phyloP scores from a whole-genome alignment of 441 rosid genomes.

The Syzygium malaccense region DNA sequence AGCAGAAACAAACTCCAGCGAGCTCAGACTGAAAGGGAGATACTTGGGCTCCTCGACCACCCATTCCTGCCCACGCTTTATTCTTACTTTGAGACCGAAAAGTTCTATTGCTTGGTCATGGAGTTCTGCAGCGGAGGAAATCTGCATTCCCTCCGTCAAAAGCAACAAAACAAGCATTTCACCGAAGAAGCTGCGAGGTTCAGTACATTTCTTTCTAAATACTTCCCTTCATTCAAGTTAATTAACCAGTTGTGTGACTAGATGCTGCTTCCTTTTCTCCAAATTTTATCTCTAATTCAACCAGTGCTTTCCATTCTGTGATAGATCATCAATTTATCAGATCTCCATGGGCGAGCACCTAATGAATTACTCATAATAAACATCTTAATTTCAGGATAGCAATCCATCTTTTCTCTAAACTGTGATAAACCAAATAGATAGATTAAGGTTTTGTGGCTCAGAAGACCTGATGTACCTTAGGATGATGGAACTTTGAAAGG shows the following conservation, averaged over 20 bases:
- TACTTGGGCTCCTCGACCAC: conserved; percentile 83
- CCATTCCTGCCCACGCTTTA: conserved; percentile 81
- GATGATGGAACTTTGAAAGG: background rate
- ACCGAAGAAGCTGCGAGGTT: conserved; percentile 83
- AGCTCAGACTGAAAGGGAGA: conserved; percentile 87
- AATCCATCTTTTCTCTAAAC: background rate
- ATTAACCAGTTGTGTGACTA: background rate
- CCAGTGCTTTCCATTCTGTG: background rate
- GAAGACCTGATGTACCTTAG: background rate
- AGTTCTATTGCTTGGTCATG: conserved; percentile 77
- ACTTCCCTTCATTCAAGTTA: background rate
- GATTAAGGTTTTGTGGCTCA: background rate
- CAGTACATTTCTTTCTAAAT: background rate
- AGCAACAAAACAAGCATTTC: conserved; percentile 65
- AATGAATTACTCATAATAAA: background rate
- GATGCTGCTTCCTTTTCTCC: background rate
- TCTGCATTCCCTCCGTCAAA: conserved; percentile 85
- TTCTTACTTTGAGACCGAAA: conserved; percentile 77
- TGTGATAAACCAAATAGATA: background rate
- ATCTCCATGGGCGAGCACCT: background rate
- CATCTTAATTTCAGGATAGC: background rate
- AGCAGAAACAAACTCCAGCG: conserved; percentile 76
- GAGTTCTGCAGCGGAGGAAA: conserved; percentile 91
- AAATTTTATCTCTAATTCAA: background rate
- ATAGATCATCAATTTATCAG: background rate